A percentile compares a stretch with the other conserved stretches of the same genome.
phyloP scores from a whole-genome alignment of 108 stramenopile genomes.

The Conticribra guillardii region DNA sequence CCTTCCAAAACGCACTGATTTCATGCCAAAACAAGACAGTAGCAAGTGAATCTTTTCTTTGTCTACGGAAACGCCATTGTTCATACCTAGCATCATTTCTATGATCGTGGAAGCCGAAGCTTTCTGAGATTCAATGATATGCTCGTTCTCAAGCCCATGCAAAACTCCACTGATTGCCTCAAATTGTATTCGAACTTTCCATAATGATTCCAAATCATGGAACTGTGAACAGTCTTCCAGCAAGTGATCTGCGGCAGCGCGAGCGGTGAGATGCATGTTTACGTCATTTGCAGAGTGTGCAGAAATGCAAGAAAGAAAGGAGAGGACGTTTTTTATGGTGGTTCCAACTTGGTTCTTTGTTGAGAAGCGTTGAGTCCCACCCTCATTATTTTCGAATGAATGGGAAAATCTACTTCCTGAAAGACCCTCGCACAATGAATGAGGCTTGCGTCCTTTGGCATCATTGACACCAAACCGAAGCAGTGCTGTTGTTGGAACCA shows the following conservation, averaged over 20 bases:
- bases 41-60: constrained; percentile 10
- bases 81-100: constrained; percentile 1
- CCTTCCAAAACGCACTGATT: constrained; percentile 9
- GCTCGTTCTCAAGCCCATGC: background rate
- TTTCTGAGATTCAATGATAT: constrained; percentile 1
- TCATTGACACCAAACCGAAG: constrained; percentile 59
- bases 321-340: constrained; percentile 38
- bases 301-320: constrained; percentile 45
- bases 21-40: constrained; percentile 19
- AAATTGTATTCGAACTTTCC: constrained; percentile 26
- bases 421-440: constrained; percentile 51
- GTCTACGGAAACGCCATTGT: background rate
- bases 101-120: constrained; percentile 16
- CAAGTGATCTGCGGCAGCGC: constrained; percentile 60
- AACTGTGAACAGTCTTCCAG: constrained; percentile 53
- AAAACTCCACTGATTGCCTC: constrained; percentile 23
- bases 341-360: constrained; percentile 12
- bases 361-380: background rate
- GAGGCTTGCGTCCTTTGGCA: constrained; percentile 59
- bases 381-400: constrained; percentile 14
- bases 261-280: constrained; percentile 38
- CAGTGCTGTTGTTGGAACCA: constrained; percentile 72
- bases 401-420: constrained; percentile 6
- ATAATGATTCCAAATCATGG: constrained; percentile 33
- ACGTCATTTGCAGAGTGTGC: constrained; percentile 42